Evolutionary conservation across 2,329 filamentous ascomycete species (phyloP), one percentile per base, ranked within the genome.

Genomic region (Colletotrichum godetiae): DNA sequence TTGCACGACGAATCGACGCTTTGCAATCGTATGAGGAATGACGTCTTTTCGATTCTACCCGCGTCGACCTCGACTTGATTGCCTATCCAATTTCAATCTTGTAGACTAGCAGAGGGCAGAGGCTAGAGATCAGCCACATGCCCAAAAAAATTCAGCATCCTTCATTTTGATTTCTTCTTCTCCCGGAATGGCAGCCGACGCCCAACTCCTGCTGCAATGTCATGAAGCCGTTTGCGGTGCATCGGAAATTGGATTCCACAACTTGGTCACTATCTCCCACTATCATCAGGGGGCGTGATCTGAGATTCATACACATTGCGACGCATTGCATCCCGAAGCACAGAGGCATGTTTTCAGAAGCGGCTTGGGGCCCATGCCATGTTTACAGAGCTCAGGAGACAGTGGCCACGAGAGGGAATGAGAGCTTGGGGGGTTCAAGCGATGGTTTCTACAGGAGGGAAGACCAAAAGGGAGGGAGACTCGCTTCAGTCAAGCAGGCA

Each of bases 41-140:
- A 53, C 31, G n/a, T 10, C 7, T 15, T 33, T n/a, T 11, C 8
- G 24, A 29, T 59, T 52, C 27, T 29, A 5, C 12, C 11, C 37
- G 15, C 11, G 31, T 10, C 27, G 29, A n/a, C 8, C 31, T 15
- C 42, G 31, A 67, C 55, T 35, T 67, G 24, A 15, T 35, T 56
- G 13, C 19, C 15, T 42, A 13, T 12, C 27, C 10, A 49, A 22
- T n/a, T 49, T 22, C 53, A 49, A 46, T 24, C 19, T 27, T 60
- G 46, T 56, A 60, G 70, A 64, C 66, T 33, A 53, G 65, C 59
- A 35, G 12, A n/a, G 27, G 10, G 31, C 24, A 42, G 29, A 49
- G 42, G 42, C 42, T 49, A 22, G 19, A 53, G 53, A 29, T 3
- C 15, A 27, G 13, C 53, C 33, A 33, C 60, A 19, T 29, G 33